Conservation (phyloP, 371 early-diverging fungal genomes). For the Hamiltosporidium tvaerminnensis region DNA sequence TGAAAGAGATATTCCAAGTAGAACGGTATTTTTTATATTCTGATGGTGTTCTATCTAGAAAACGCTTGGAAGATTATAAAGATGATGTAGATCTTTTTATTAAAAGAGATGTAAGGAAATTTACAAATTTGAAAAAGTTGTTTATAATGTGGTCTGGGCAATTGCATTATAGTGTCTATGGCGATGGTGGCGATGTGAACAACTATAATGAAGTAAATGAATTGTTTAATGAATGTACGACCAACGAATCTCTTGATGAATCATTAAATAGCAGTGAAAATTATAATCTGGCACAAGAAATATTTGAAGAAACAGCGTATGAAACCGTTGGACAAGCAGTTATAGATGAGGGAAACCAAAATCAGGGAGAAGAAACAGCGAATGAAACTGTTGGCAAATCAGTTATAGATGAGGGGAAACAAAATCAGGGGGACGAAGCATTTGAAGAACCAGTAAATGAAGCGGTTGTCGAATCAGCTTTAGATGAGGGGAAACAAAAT, state of each 20-base stretch:
- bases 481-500: too few relatives aligned
- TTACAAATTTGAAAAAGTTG: too few relatives aligned
- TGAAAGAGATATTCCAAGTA: constrained; percentile 31
- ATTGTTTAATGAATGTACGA: neutral
- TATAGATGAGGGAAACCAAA: too few relatives aligned
- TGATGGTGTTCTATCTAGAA: constrained; percentile 5
- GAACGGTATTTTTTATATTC: constrained; percentile 38
- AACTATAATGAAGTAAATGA: neutral
- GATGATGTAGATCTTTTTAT: neutral
- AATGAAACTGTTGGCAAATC: too few relatives aligned
- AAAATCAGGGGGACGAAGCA: too few relatives aligned
- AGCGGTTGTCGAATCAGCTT: too few relatives aligned
- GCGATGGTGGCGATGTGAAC: neutral
- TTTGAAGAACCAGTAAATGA: too few relatives aligned
- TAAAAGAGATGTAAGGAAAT: neutral
- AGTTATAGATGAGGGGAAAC: too few relatives aligned
- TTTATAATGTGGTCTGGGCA: too few relatives aligned
- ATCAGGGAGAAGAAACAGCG: too few relatives aligned
- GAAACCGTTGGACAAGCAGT: too few relatives aligned
- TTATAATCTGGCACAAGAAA: neutral
- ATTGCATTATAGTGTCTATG: neutral
- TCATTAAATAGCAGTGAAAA: neutral
- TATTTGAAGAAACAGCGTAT: too few relatives aligned
- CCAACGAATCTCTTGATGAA: neutral
- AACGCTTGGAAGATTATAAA: constrained; percentile 15